Conservation (phyloP, 164 flowering plant species). For the Aristolochia fimbriata region DNA sequence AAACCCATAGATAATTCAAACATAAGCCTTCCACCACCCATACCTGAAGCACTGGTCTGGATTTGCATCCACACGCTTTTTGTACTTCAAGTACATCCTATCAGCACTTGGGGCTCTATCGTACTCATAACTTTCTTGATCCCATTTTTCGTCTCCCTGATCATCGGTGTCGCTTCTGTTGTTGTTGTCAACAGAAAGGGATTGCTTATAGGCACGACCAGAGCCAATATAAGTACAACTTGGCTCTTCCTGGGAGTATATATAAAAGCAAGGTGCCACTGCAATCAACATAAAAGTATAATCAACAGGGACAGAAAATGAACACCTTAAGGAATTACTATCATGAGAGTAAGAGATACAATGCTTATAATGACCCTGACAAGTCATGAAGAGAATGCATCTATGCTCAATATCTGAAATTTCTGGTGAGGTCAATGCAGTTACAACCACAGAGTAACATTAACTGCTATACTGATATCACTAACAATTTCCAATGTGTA, state of each 20-base stretch:
- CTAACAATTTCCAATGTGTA: no score
- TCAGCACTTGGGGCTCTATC: conserved; percentile 74
- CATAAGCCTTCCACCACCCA: background rate
- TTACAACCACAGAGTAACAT: no score
- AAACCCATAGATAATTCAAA: no score
- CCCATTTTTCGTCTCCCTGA: conserved; percentile 50
- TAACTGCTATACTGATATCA: no score
- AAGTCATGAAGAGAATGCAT: no score
- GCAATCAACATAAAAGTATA: conserved; percentile 27
- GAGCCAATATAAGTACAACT: conserved; percentile 18
- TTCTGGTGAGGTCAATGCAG: no score
- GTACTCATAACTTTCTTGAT: conserved; percentile 71
- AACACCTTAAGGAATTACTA: background rate
- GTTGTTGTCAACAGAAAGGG: conserved; percentile 37
- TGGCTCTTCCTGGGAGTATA: conserved; percentile 44
- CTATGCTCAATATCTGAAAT: no score
- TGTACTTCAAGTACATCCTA: conserved; percentile 86
- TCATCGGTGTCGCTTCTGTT: conserved; percentile 21
- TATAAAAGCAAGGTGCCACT: conserved; percentile 90
- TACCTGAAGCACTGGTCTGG: conserved; percentile 97
- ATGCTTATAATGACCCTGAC: no score
- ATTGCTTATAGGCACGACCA: conserved; percentile 26
- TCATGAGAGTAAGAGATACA: no score
- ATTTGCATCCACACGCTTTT: conserved; percentile 61
- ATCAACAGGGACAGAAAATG: conserved; percentile 4